Base-by-base conservation (phyloP, 1,284 basidiomycete genomes). In the Cryptococcus sp. region DNA sequence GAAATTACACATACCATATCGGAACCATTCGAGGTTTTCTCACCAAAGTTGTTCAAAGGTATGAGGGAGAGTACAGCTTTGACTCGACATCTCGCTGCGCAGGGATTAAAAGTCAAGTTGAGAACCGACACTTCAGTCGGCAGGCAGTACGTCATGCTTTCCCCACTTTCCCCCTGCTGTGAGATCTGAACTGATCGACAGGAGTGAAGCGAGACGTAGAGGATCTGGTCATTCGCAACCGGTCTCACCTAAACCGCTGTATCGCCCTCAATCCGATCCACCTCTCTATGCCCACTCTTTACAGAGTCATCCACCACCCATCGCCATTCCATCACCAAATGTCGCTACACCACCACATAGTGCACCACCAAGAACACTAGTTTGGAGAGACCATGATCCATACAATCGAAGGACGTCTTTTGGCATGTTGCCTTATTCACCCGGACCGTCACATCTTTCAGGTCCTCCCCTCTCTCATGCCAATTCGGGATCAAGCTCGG, bases 41-140 rank as follows among this genome's bases (percentile, higher is more conserved):
- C 74, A 18, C 76, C 76, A 7, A 77, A 77, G 50, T 59, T 73
- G 10, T 77, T 76, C 66, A 73, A 69, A 42, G 76, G 76, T 21
- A 77, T 77, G 76, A 64, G 67, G 14, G 71, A 72, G 39, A 73
- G 69, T 43, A 77, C 76, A 0, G 51, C 63, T 3, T 54, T 77
- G 10, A 77, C 76, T 0, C 59, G 74, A 4, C 74, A 76, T 51
- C 63, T 77, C 7, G 76, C 76, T 0, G 65, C 67, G 16, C 76
- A 77, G 52, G 76, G 76, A 0, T 57, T 75, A 36, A 77, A 76
- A 57, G 68, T 77, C 51, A 77, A 77, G 61, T 58, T 77, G 10
- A 56, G 76, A 21, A 70, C 73, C 11, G 71, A 73, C 48, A 62
- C 63, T 1, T 61, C 64, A 2, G 61, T 69, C 3, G 66, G 69